phyloP scores from a whole-genome alignment of 2,329 filamentous ascomycete species.

The Raffaelea arxii region DNA sequence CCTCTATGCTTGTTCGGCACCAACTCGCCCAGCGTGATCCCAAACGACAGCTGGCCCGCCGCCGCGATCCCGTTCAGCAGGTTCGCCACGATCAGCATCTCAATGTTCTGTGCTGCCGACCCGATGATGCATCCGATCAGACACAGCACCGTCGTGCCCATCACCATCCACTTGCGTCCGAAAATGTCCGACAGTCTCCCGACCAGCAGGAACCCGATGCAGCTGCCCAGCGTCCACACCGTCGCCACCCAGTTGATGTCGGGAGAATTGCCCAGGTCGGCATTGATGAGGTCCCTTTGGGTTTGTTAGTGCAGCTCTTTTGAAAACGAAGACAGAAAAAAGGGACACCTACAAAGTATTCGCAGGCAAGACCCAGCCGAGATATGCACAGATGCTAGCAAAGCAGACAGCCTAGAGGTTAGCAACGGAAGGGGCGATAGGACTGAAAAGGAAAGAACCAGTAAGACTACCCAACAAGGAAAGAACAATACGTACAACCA shows the following conservation, averaged over 20 bases:
- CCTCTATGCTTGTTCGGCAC: slow-evolving; percentile 32
- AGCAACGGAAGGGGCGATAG: neutral
- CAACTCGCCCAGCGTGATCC: slow-evolving; percentile 30
- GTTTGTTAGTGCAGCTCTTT: neutral
- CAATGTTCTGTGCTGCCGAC: slow-evolving; percentile 22
- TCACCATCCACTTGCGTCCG: slow-evolving; percentile 30
- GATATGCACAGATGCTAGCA: slow-evolving; percentile 23
- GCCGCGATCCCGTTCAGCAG: slow-evolving; percentile 27
- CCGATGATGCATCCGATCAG: slow-evolving; percentile 29
- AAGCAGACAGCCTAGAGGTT: slow-evolving; percentile 20
- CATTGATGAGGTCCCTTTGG: slow-evolving; percentile 19
- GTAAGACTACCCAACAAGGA: neutral
- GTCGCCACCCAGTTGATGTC: slow-evolving; percentile 24
- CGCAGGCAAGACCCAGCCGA: slow-evolving; percentile 25
- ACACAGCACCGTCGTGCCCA: slow-evolving; percentile 21
- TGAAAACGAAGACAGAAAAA: neutral
- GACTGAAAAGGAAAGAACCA: neutral
- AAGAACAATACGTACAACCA: slow-evolving; percentile 11
- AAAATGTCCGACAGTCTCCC: slow-evolving; percentile 33
- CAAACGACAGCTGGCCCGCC: slow-evolving; percentile 30
- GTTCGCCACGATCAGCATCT: slow-evolving; percentile 27
- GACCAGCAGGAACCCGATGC: slow-evolving; percentile 28
- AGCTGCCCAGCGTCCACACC: slow-evolving; percentile 28
- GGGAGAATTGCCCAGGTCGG: slow-evolving; percentile 20
- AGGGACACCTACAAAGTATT: slow-evolving; percentile 21